Base-by-base conservation (phyloP, 164 flowering plant species). In the Stephania yunnanensis region DNA sequence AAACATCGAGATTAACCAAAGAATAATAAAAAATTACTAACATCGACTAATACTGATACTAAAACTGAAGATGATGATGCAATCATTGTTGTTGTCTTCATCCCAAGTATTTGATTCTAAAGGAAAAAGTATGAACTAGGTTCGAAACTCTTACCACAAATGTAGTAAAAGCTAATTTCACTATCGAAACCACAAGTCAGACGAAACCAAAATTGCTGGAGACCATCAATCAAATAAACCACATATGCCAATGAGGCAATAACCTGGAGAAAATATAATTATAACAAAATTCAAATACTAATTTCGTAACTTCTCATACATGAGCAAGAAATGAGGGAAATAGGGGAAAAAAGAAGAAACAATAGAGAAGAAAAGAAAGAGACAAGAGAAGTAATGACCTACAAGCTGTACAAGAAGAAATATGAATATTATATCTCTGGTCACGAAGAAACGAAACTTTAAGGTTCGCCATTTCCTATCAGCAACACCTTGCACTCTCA, bases 371-470 rank as follows among this genome's bases (percentile, higher is more conserved):
- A 19, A 50, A 25, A 20, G 66, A 61, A 25, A n/a, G 8, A 13
- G 65, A 58, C 29, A 44, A 72, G 64, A 61, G 36, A 44, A 72
- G 13, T 22, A 45, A 74, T 42, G 58, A 82, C 97, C 75, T 88
- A 96, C 99, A 83, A 96, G 87, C 75, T 96, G 99, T 76, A 96
- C 99, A 79, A 93, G 84, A 45, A 87, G 77, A 86, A 93, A 96
- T 78, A 93, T 96, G 78, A 90, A 92, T 48, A 90, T 46, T 75
- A 96, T 91, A 80, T 96, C 99, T 79, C 99, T 88, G 11, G 99
- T 96, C 46, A 94, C 99, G 81, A 96, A 95, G 85, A 95, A 95
- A n/a, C 97, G 97, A 76, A 96, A 94, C 83, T 96, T 96, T 82
- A 96, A 78, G 58, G 97, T 93, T 77, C 99, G 82, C 98, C 97